A percentile compares a stretch with the other conserved stretches of the same genome.
Evolutionary conservation across 805 yeast species (phyloP).

Genomic region (Candida parachauliodes): DNA sequence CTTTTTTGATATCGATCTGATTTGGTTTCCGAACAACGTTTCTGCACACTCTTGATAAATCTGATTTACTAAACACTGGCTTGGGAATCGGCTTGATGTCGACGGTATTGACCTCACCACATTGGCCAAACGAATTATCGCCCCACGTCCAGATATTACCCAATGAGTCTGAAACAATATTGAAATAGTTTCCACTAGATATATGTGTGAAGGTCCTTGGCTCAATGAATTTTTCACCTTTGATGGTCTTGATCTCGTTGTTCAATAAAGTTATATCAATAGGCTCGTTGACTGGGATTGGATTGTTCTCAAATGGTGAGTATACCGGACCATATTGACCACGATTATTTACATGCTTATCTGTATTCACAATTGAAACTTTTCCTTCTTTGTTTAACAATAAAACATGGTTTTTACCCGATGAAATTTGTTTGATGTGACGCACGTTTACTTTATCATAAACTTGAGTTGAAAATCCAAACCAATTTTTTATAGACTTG

Average conservation of each 20-base stretch:
- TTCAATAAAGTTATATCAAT: constrained; percentile 57
- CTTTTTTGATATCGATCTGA: constrained; percentile 36
- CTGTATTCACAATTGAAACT: constrained; percentile 63
- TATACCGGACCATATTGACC: constrained; percentile 87
- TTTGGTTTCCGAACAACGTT: constrained; percentile 26
- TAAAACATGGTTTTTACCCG: constrained; percentile 72
- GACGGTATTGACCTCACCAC: constrained; percentile 67
- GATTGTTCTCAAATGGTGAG: constrained; percentile 55
- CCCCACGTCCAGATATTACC: constrained; percentile 87
- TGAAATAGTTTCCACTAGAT: constrained; percentile 73
- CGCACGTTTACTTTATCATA: constrained; percentile 8
- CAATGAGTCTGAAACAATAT: constrained; percentile 61
- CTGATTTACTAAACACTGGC: constrained; percentile 20
- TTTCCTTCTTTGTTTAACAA: constrained; percentile 56
- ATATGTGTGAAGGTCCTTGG: constrained; percentile 52
- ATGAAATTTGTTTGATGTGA: constrained; percentile 43
- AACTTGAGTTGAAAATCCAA: constrained; percentile 14
- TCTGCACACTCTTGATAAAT: constrained; percentile 13
- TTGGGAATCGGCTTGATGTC: constrained; percentile 72
- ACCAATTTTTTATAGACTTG: constrained; percentile 19
- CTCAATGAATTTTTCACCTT: constrained; percentile 19
- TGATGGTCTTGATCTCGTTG: constrained; percentile 30
- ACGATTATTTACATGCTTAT: constrained; percentile 37
- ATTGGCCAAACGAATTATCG: constrained; percentile 76
- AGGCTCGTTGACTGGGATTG: constrained; percentile 24